Evolutionary conservation across 2,329 filamentous ascomycete species (phyloP).

Genomic region (Trichoderma oligosporum): DNA sequence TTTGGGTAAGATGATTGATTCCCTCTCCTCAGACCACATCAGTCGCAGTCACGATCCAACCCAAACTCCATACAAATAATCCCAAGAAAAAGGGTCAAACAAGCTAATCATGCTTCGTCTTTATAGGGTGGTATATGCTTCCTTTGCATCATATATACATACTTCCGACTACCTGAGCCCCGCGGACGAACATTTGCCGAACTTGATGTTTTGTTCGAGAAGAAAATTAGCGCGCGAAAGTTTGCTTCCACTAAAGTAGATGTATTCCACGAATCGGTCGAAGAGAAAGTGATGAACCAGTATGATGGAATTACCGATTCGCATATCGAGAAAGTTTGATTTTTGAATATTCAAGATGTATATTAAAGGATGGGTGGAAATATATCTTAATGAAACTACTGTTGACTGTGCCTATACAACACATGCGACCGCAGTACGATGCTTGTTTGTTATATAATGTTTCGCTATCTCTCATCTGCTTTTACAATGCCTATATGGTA

Average conservation of each 20-base stretch:
- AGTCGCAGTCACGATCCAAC: too few relatives aligned
- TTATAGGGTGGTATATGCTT: conserved; percentile 68
- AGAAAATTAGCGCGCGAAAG: conserved; percentile 64
- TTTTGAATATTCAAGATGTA: neutral
- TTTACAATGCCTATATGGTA: neutral
- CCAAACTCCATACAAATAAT: too few relatives aligned
- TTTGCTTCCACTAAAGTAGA: conserved; percentile 60
- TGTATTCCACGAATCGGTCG: conserved; percentile 52
- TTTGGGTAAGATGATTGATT: conserved; percentile 67
- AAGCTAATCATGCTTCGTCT: conserved; percentile 12
- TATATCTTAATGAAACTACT: neutral
- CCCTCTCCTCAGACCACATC: too few relatives aligned
- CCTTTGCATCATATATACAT: conserved; percentile 72
- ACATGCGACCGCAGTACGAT: neutral
- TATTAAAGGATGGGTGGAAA: neutral
- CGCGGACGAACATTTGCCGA: conserved; percentile 79
- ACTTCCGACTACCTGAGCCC: conserved; percentile 62
- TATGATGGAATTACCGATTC: conserved; percentile 41
- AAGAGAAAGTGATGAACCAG: conserved; percentile 44
- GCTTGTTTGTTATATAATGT: conserved; percentile 1
- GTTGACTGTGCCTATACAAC: conserved; percentile 4
- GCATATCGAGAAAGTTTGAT: conserved; percentile 15
- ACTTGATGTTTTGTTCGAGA: conserved; percentile 79
- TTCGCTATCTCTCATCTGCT: neutral
- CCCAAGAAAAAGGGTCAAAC: too few relatives aligned